A percentile compares a stretch with the other conserved stretches of the same genome.
phyloP scores from a whole-genome alignment of 257 asterid species.

The Salvia hispanica region DNA sequence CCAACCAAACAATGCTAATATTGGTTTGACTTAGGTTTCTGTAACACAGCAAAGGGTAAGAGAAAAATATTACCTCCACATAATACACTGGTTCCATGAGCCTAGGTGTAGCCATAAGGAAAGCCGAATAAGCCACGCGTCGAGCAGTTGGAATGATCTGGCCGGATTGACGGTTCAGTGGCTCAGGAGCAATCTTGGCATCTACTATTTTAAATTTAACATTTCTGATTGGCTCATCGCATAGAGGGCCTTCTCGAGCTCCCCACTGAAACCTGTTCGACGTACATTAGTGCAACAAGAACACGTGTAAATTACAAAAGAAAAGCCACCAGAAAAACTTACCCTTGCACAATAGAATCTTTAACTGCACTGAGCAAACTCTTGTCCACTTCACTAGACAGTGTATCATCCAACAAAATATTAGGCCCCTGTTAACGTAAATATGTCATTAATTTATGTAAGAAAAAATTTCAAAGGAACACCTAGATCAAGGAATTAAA shows the following conservation, averaged over 20 bases:
- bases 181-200: slow-evolving; percentile 95
- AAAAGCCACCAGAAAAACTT: slow-evolving; percentile 27
- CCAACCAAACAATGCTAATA: background rate
- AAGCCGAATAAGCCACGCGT: slow-evolving; percentile 97
- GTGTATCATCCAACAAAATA: slow-evolving; percentile 89
- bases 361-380: slow-evolving; percentile 79
- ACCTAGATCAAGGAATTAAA: slow-evolving; percentile 18
- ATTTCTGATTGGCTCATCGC: slow-evolving; percentile 97
- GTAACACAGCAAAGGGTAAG: slow-evolving; percentile 4
- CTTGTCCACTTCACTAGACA: slow-evolving; percentile 95
- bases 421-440: slow-evolving; percentile 78
- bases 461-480: slow-evolving; percentile 5
- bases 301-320: slow-evolving; percentile 12
- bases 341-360: slow-evolving; percentile 99
- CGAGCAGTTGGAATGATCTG: slow-evolving; percentile 98
- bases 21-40: background rate
- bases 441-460: slow-evolving; percentile 13
- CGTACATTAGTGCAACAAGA: slow-evolving; percentile 27
- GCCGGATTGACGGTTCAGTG: slow-evolving; percentile 94
- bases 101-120: slow-evolving; percentile 96
- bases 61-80: slow-evolving; percentile 61
- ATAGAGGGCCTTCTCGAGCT: slow-evolving; percentile 98
- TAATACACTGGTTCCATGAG: slow-evolving; percentile 98
- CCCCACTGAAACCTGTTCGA: slow-evolving; percentile 96
- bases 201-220: slow-evolving; percentile 95